These are phyloP conservation scores for Circinella minor DNA, from an alignment of 371 early-diverging fungal genomes.

Conservation along the genomic window DNA sequence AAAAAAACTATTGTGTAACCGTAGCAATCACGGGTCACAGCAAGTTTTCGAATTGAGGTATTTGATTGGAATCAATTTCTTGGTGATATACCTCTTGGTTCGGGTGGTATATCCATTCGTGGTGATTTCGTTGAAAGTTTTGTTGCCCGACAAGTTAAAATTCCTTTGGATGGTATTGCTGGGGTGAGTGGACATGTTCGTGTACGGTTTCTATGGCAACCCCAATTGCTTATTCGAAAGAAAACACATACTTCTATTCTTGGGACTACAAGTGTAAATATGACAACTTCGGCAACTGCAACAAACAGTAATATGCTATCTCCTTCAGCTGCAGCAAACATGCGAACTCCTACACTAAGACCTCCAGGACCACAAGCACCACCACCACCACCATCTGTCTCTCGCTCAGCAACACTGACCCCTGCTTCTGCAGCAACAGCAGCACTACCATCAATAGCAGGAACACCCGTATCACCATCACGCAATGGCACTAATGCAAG, in stretches of 20 bases:
- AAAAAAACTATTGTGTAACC: not conserved
- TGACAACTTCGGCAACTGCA: constrained; percentile 7
- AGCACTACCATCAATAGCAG: not conserved
- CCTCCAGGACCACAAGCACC: not conserved
- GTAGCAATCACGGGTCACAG: constrained; percentile 59
- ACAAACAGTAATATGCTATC: constrained; percentile 8
- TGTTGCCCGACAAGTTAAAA: constrained; percentile 31
- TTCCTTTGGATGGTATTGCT: constrained; percentile 50
- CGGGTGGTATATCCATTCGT: constrained; percentile 48
- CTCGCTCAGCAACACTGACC: not conserved
- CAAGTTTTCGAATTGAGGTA: constrained; percentile 74
- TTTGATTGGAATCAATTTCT: constrained; percentile 85
- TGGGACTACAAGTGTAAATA: constrained; percentile 7
- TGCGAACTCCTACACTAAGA: constrained; percentile 8
- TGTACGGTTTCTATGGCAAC: constrained; percentile 51
- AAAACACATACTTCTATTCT: constrained; percentile 49
- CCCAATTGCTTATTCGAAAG: constrained; percentile 43
- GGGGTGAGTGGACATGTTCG: constrained; percentile 46
- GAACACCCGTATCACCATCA: not conserved
- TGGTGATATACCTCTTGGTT: constrained; percentile 54
- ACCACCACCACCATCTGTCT: not conserved
- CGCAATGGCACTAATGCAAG: constrained; percentile 10
- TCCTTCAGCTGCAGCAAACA: constrained; percentile 11
- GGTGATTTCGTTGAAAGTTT: constrained; percentile 51
- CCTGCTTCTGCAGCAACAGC: not conserved